A percentile compares a stretch with the other conserved stretches of the same genome.
phyloP scores from a whole-genome alignment of 352 stramenopile genomes.

The Bremia lactucae region DNA sequence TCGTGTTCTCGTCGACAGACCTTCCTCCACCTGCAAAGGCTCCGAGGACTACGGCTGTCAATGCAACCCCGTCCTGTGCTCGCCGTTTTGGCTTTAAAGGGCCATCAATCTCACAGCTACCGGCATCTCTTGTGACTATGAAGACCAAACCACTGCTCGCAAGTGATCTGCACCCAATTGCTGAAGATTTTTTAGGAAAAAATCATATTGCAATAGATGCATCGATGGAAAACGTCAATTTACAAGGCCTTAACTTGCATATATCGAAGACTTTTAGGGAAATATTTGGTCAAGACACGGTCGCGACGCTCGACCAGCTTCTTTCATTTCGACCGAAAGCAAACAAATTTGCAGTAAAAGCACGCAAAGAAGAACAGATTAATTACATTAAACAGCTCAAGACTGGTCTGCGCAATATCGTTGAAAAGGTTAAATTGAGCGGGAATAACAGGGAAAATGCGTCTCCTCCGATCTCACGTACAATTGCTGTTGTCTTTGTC shows the following conservation, averaged over 20 bases:
- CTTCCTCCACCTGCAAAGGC: conserved; percentile 13
- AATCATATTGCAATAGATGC: not conserved
- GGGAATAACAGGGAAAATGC: too few species aligned
- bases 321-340: conserved; percentile 48
- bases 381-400: conserved; percentile 51
- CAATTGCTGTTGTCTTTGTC: not conserved
- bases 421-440: conserved; percentile 18
- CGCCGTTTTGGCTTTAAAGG: conserved; percentile 33
- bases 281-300: conserved; percentile 24
- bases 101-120: conserved; percentile 19
- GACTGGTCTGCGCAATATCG: conserved; percentile 22
- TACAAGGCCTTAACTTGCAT: conserved; percentile 13
- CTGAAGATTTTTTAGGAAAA: not conserved
- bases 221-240: not conserved
- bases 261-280: conserved; percentile 25
- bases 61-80: conserved; percentile 5
- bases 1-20: conserved; percentile 12
- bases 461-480: not conserved
- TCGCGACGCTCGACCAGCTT: conserved; percentile 35
- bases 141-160: conserved; percentile 1
- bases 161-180: not conserved
- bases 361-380: conserved; percentile 43
- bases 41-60: conserved; percentile 3
- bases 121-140: not conserved
- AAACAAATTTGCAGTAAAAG: conserved; percentile 61